These are phyloP conservation scores for Chenopodium berlandieri DNA, from an alignment of 148 eudicot genomes.

Conservation along the genomic window DNA sequence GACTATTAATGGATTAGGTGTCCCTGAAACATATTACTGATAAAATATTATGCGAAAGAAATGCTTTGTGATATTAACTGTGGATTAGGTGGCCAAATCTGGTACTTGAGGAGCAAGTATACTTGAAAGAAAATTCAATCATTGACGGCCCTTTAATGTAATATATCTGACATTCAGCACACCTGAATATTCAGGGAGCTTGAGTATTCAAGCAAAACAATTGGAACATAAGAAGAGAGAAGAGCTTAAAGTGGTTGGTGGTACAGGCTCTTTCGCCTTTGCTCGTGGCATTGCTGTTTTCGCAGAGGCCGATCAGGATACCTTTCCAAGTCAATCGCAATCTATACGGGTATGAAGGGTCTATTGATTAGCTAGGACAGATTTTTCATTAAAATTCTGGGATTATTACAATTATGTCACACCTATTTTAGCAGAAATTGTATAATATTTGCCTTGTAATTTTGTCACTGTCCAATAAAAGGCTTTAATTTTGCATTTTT, in stretches of 20 bases:
- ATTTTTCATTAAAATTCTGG: too few relatives aligned
- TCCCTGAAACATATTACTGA: neutral
- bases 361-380: neutral
- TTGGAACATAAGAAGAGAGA: constrained; percentile 34
- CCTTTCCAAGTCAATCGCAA: constrained; percentile 38
- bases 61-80: constrained; percentile 2
- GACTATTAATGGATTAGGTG: neutral
- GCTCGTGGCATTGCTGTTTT: constrained; percentile 71
- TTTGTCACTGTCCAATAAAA: neutral
- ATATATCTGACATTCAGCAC: constrained; percentile 66
- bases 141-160: constrained; percentile 42
- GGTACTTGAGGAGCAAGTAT: constrained; percentile 10
- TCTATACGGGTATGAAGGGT: constrained; percentile 21
- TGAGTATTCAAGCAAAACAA: constrained; percentile 56
- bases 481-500: neutral
- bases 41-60: neutral
- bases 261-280: constrained; percentile 82
- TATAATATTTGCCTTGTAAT: neutral
- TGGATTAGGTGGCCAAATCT: constrained; percentile 49
- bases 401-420: neutral
- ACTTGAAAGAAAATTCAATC: constrained; percentile 12
- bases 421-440: neutral
- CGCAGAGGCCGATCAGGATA: constrained; percentile 28
- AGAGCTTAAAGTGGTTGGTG: constrained; percentile 70
- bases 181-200: constrained; percentile 50